Evolutionary conservation across 2,329 filamentous ascomycete species (phyloP).

Genomic region (Hymenoscyphus infarciens): DNA sequence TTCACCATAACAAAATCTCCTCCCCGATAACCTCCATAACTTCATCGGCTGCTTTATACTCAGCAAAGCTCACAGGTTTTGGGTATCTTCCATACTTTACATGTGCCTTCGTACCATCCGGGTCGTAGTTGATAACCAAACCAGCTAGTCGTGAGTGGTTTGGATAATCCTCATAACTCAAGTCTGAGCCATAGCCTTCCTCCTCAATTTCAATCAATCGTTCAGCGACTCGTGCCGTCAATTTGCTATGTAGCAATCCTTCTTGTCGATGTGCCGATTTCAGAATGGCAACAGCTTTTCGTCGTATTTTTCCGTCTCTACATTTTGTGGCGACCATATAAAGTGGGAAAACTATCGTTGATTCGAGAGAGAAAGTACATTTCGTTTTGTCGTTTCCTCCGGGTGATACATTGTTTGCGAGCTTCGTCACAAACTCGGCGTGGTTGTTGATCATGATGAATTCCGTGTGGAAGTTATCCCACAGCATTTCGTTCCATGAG

Average conservation of each 20-base stretch:
- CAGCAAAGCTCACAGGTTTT: no score
- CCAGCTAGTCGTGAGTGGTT: not conserved
- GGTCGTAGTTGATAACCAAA: not conserved
- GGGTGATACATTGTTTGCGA: constrained; percentile 3
- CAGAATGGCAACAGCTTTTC: constrained; percentile 57
- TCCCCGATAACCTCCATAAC: no score
- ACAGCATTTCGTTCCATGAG: not conserved
- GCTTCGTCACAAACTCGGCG: not conserved
- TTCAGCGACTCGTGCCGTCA: not conserved
- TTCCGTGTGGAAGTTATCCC: not conserved
- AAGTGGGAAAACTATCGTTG: constrained; percentile 59
- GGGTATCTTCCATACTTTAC: not conserved
- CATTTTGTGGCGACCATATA: constrained; percentile 63
- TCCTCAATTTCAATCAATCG: not conserved
- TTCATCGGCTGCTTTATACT: no score
- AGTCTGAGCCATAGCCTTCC: not conserved
- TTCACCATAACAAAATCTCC: no score
- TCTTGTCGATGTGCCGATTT: constrained; percentile 57
- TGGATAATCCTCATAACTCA: not conserved
- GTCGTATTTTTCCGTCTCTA: constrained; percentile 50
- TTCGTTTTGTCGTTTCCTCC: not conserved
- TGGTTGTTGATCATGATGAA: constrained; percentile 4
- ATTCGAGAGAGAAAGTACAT: constrained; percentile 52
- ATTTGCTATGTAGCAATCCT: constrained; percentile 57
- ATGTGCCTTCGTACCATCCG: not conserved